Evolutionary conservation across 495 filamentous ascomycete species (phyloP).

Genomic region (Neurospora sp.): DNA sequence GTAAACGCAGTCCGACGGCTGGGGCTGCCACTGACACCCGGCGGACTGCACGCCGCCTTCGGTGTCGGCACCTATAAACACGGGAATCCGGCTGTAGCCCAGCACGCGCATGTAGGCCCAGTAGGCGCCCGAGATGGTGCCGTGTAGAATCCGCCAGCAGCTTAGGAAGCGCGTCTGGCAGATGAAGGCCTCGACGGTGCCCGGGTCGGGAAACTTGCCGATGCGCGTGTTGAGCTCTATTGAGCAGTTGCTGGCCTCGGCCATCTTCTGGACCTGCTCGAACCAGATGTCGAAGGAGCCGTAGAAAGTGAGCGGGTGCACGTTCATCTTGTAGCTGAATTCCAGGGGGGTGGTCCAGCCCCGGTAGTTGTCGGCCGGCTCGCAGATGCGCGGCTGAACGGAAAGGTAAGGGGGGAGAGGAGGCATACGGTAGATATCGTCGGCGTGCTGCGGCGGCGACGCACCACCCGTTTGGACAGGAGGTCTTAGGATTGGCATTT

Average conservation of each 20-base stretch:
- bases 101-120: conserved; percentile 14
- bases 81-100: conserved; percentile 8
- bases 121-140: conserved; percentile 10
- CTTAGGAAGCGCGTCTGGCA: conserved; percentile 8
- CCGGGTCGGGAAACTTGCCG: conserved; percentile 4
- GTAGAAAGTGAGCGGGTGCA: conserved; percentile 3
- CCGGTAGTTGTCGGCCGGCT: not conserved
- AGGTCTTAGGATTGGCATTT: not conserved
- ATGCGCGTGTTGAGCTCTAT: conserved; percentile 10
- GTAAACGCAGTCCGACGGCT: conserved; percentile 8
- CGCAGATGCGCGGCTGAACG: conserved; percentile 3
- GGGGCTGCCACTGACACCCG: conserved; percentile 8
- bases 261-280: conserved; percentile 11
- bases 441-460: not conserved
- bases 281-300: conserved; percentile 6
- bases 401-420: conserved; percentile 1
- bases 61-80: conserved; percentile 1
- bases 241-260: conserved; percentile 7
- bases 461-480: not conserved
- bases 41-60: not conserved
- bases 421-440: not conserved
- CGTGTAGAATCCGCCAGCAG: conserved; percentile 11
- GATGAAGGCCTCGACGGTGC: conserved; percentile 10
- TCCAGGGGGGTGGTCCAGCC: not conserved
- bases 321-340: conserved; percentile 7